Base-by-base conservation (phyloP, 768 basidiomycete genomes). In the Strobilomyces dryophilus region DNA sequence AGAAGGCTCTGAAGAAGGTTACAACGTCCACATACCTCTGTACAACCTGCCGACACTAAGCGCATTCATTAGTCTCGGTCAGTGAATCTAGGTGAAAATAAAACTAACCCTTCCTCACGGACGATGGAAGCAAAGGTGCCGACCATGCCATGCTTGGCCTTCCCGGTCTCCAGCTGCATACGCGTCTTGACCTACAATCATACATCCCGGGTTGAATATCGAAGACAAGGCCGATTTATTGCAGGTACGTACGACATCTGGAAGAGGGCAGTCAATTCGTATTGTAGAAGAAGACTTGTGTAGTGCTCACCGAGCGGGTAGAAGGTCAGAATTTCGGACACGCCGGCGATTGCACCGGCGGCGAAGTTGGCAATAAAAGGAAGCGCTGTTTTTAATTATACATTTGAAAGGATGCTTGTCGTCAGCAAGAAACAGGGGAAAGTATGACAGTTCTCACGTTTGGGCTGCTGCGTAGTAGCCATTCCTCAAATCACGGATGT, bases 281-380 rank as follows among this genome's bases (percentile, higher is more conserved):
- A 43, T 52, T 41, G 57, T 26, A 42, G 27, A 24, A 34, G 4
- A 29, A 34, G 26, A 47, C 21, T 45, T 11, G 18, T 24, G 47
- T n/a, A 34, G 10, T 9, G 65, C 85, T 63, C 65, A 92, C 90
- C 92, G 56, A 95, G 84, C 53, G 93, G 92, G 61, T 93, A 95
- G 66, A 94, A 91, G 5, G 89, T 89, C 54, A 89, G 71, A 57
- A 89, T 88, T 66, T 87, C 85, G 5, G 87, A 86, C 57, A 91
- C 82, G 52, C 95, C 95, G 57, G 97, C 97, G 62, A 98, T 94
- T 5, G 95, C 97, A 43, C 97, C 97, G 1, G 95, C 94, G 1
- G 86, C 80, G 66, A 99, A 98, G 64, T 91, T 97, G 57, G 93
- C 89, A 51, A 80, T 65, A 73, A 93, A 93, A 1, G 91, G 91